A percentile compares a stretch with the other conserved stretches of the same genome.
Conservation (phyloP, 495 filamentous ascomycete genomes). For the Xylaria telfairii region DNA sequence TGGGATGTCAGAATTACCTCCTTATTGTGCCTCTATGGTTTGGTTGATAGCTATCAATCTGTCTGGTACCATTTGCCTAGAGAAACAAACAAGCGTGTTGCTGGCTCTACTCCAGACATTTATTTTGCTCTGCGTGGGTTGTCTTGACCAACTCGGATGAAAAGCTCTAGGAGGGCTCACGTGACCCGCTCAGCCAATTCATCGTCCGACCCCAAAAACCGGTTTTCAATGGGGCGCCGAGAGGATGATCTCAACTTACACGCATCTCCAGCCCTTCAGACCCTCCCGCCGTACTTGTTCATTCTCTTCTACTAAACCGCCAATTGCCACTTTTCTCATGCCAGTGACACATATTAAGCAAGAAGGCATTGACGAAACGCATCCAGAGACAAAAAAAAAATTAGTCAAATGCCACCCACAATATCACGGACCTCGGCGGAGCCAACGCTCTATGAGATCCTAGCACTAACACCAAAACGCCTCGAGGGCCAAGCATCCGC, state of each 20-base stretch:
- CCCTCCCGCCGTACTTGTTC: neutral
- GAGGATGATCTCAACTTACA: constrained; percentile 26
- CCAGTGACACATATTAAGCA: neutral
- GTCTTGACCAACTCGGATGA: neutral
- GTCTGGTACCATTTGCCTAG: neutral
- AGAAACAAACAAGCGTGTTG: neutral
- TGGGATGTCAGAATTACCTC: neutral
- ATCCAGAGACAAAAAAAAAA: constrained; percentile 2
- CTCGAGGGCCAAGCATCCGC: constrained; percentile 33
- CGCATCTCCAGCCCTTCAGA: constrained; percentile 19
- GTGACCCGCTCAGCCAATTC: constrained; percentile 23
- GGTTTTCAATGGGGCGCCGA: constrained; percentile 9
- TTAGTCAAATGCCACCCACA: constrained; percentile 31
- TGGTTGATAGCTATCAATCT: neutral
- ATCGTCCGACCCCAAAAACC: constrained; percentile 23
- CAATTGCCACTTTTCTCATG: neutral
- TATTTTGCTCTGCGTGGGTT: neutral
- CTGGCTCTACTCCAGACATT: neutral
- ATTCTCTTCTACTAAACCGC: neutral
- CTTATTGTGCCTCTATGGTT: neutral
- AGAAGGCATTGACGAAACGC: neutral
- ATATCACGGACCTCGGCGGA: constrained; percentile 40
- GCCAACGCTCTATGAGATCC: constrained; percentile 54
- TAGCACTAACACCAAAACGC: constrained; percentile 47
- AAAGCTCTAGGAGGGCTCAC: constrained; percentile 6